phyloP scores from a whole-genome alignment of 2,329 filamentous ascomycete genomes.

The Colletotrichum abscissum region DNA sequence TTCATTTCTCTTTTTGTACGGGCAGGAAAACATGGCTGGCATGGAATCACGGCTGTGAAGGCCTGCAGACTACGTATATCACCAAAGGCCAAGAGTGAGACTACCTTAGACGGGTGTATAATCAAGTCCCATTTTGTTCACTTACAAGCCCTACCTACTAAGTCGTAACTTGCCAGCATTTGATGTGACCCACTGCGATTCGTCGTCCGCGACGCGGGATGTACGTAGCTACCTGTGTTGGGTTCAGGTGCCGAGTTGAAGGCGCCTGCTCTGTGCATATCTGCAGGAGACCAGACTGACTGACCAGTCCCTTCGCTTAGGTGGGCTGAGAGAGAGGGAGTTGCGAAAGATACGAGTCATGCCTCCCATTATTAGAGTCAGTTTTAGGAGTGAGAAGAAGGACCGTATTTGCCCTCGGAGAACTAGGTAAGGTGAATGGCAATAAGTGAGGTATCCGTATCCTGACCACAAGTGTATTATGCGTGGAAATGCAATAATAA shows the following conservation, averaged over 20 bases:
- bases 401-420: too few species aligned
- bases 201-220: background rate
- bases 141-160: background rate
- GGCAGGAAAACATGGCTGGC: conserved; percentile 27
- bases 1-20: background rate
- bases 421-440: too few species aligned
- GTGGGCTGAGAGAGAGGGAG: background rate
- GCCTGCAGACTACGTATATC: conserved; percentile 29
- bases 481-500: too few species aligned
- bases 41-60: conserved; percentile 24
- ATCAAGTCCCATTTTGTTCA: conserved; percentile 2
- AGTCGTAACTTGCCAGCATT: background rate
- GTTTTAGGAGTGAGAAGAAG: too few species aligned
- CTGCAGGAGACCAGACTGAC: background rate
- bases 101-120: conserved; percentile 14
- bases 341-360: background rate
- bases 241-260: background rate
- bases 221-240: background rate
- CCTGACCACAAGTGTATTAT: too few species aligned
- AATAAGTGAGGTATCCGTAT: too few species aligned
- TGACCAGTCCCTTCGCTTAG: too few species aligned
- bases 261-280: background rate
- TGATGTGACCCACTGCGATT: background rate
- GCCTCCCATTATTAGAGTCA: too few species aligned
- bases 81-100: conserved; percentile 8